Evolutionary conservation across 2,329 filamentous ascomycete genomes (phyloP).

Genomic region (Penicillium sp.): DNA sequence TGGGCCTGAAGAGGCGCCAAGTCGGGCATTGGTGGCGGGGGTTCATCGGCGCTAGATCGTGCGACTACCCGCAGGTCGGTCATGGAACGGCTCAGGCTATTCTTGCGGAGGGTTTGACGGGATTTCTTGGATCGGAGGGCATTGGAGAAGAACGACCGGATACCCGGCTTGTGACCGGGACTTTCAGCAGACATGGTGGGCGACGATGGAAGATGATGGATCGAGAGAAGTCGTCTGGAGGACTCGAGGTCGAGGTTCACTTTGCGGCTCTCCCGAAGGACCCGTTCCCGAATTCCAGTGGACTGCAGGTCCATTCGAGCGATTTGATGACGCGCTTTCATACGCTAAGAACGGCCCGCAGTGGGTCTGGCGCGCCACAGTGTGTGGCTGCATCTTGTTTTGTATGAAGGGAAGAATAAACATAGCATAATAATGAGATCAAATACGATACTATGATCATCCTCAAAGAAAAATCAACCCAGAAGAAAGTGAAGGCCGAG

Average conservation of each 20-base stretch:
- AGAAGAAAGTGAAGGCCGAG: not conserved
- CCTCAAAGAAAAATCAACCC: not conserved
- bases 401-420: not conserved
- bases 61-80: slow-evolving; percentile 33
- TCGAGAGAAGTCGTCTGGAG: not conserved
- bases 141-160: slow-evolving; percentile 36
- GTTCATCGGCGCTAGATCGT: slow-evolving; percentile 30
- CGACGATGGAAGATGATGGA: slow-evolving; percentile 1
- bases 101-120: slow-evolving; percentile 42
- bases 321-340: not conserved
- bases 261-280: not conserved
- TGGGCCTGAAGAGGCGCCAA: slow-evolving; percentile 42
- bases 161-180: slow-evolving; percentile 35
- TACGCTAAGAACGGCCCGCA: not conserved
- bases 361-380: not conserved
- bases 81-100: slow-evolving; percentile 35
- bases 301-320: not conserved
- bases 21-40: slow-evolving; percentile 35
- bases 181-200: slow-evolving; percentile 37
- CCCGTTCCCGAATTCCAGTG: not conserved
- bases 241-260: not conserved
- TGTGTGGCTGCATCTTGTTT: not conserved
- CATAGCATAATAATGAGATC: not conserved
- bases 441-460: too few species aligned
- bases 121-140: slow-evolving; percentile 43